Conservation (phyloP, 148 eudicot species). For the Silene latifolia region DNA sequence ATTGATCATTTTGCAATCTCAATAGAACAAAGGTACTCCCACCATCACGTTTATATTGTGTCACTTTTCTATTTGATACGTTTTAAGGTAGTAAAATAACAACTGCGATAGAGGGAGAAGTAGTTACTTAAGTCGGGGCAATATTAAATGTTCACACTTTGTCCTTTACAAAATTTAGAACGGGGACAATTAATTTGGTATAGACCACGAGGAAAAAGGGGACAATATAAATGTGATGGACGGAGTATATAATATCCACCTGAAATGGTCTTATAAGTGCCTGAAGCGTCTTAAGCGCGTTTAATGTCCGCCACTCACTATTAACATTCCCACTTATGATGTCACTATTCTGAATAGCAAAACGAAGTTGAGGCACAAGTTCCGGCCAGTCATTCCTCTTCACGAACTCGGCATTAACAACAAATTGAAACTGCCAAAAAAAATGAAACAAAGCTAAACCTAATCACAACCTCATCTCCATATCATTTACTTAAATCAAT, state of each 20-base stretch:
- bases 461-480: constrained; percentile 5
- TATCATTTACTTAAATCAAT: not conserved
- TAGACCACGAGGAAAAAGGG: too few species aligned
- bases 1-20: not conserved
- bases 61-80: too few species aligned
- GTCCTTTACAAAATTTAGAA: too few species aligned
- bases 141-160: too few species aligned
- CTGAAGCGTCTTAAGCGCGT: constrained; percentile 62
- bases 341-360: constrained; percentile 52
- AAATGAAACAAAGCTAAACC: not conserved
- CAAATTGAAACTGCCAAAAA: constrained; percentile 44
- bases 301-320: constrained; percentile 51
- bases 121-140: too few species aligned
- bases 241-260: constrained; percentile 27
- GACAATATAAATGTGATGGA: too few species aligned
- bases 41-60: too few species aligned
- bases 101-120: too few species aligned
- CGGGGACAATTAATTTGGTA: too few species aligned
- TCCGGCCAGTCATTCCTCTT: constrained; percentile 66
- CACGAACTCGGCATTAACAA: constrained; percentile 61
- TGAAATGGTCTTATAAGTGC: constrained; percentile 61
- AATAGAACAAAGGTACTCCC: not conserved
- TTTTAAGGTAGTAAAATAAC: too few species aligned
- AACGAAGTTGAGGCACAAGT: constrained; percentile 53
- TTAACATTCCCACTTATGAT: constrained; percentile 35